Base-by-base conservation (phyloP, 257 asterid species). In the Solanum stenotomum region DNA sequence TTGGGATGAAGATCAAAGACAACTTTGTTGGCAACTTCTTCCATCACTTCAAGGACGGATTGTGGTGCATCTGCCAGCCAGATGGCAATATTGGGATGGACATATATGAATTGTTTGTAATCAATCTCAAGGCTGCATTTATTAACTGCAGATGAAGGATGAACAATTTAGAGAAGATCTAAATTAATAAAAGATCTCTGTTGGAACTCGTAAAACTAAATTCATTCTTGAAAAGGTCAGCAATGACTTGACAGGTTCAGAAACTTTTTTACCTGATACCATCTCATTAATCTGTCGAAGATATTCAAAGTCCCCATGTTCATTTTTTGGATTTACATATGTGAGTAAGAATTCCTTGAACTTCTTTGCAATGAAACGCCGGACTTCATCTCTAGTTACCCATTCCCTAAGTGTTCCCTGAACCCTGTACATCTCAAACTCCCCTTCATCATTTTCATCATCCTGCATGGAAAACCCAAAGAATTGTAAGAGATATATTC, bases 31-130 rank as follows among this genome's bases (percentile, higher is more conserved):
- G 98, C 96, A 89, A 97, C 97, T 92, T 97, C 99, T 91, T 97
- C 99, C 99, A 96, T 97, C 68, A 96, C 98, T 92, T 97, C 99
- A 88, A 97, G 99, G 90, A 97, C 98, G 25, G 99, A 93, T 76
- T 95, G 98, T 13, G 99, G 99, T n/a, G 99, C 99, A 89, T 97
- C 99, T 29, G 99, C 99, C 86, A 97, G 95, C 99, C 99, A 97
- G 91, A 97, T 95, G 44, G 99, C 99, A 87, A 97, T 96, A 91
- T 97, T 96, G 25, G 98, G 98, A 87, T 94, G 99, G 92, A 93
- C 89, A 88, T 89, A 92, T 83, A 94, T 95, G 91, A 97, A 97
- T 88, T 97, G 99, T 14, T 92, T 96, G 95, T 97, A 97, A 92
- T 96, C 98, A 88, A 97, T 96, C 94, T 96, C 99, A 70, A 97